A percentile compares a stretch with the other conserved stretches of the same genome.
phyloP scores from a whole-genome alignment of 2,329 filamentous ascomycete genomes.

The Coccinonectria pachysandricola region DNA sequence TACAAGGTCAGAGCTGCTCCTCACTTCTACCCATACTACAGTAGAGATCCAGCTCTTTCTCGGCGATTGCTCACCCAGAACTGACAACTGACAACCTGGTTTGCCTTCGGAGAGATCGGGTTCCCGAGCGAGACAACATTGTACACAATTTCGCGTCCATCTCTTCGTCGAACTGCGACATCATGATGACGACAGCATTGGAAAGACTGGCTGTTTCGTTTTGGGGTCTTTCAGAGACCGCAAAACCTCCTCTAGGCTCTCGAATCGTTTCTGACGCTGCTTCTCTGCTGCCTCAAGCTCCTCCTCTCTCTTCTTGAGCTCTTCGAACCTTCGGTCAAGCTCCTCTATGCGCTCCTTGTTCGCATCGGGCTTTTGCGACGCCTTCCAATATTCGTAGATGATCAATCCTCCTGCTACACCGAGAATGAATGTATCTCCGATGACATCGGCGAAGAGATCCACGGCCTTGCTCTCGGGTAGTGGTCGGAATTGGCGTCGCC shows the following conservation, averaged over 20 bases:
- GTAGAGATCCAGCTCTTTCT: too few species aligned
- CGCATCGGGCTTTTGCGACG: conserved; percentile 49
- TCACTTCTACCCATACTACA: too few species aligned
- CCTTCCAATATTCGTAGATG: conserved; percentile 51
- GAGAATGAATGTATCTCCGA: conserved; percentile 54
- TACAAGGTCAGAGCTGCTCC: too few species aligned
- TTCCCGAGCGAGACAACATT: too few species aligned
- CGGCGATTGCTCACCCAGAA: too few species aligned
- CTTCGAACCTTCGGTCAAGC: conserved; percentile 37
- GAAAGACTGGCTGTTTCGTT: conserved; percentile 44
- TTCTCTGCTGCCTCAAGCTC: conserved; percentile 37
- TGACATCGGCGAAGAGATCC: conserved; percentile 55
- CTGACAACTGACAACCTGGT: too few species aligned
- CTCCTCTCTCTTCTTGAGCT: conserved; percentile 38
- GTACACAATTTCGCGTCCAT: too few species aligned
- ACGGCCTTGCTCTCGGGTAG: conserved; percentile 57
- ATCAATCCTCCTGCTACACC: conserved; percentile 46
- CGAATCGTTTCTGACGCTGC: conserved; percentile 37
- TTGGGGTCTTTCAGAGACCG: conserved; percentile 43
- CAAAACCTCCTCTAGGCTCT: conserved; percentile 43
- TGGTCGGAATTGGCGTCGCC: conserved; percentile 51
- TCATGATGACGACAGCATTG: conserved; percentile 21
- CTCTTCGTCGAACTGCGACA: too few species aligned
- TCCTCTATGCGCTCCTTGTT: conserved; percentile 44
- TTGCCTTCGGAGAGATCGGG: too few species aligned